phyloP scores from a whole-genome alignment of 495 filamentous ascomycete genomes.

The Hypoxylon trugodes region DNA sequence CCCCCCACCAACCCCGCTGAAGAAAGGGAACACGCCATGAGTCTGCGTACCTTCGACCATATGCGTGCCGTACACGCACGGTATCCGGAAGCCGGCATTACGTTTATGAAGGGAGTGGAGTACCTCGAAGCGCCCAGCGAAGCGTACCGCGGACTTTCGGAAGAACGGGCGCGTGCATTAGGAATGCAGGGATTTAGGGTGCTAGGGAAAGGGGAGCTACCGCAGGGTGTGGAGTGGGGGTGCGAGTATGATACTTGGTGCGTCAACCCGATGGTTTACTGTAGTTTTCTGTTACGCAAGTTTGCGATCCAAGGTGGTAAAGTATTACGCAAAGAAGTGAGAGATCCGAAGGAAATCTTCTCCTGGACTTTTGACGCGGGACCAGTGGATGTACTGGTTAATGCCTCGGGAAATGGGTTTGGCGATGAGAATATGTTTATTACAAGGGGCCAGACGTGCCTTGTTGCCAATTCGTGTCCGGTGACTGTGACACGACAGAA shows the following conservation, averaged over 20 bases:
- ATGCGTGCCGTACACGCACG: slow-evolving; percentile 53
- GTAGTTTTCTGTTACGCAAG: slow-evolving; percentile 60
- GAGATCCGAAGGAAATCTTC: slow-evolving; percentile 58
- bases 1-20: slow-evolving; percentile 48
- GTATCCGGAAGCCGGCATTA: slow-evolving; percentile 62
- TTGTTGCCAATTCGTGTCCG: slow-evolving; percentile 53
- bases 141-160: slow-evolving; percentile 44
- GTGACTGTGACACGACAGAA: slow-evolving; percentile 68
- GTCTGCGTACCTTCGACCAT: slow-evolving; percentile 59
- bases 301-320: slow-evolving; percentile 61
- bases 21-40: slow-evolving; percentile 57
- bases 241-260: slow-evolving; percentile 66
- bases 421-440: slow-evolving; percentile 61
- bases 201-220: slow-evolving; percentile 51
- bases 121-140: slow-evolving; percentile 63
- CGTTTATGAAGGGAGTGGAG: slow-evolving; percentile 63
- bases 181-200: slow-evolving; percentile 56
- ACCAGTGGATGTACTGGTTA: slow-evolving; percentile 61
- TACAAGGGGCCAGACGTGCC: slow-evolving; percentile 60
- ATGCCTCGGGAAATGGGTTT: slow-evolving; percentile 66
- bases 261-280: slow-evolving; percentile 70
- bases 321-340: slow-evolving; percentile 54
- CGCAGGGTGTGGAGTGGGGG: slow-evolving; percentile 61
- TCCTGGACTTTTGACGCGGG: slow-evolving; percentile 43
- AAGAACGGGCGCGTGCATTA: slow-evolving; percentile 44